Evolutionary conservation across 768 basidiomycete genomes (phyloP).

Genomic region (Lactarius deliciosus): DNA sequence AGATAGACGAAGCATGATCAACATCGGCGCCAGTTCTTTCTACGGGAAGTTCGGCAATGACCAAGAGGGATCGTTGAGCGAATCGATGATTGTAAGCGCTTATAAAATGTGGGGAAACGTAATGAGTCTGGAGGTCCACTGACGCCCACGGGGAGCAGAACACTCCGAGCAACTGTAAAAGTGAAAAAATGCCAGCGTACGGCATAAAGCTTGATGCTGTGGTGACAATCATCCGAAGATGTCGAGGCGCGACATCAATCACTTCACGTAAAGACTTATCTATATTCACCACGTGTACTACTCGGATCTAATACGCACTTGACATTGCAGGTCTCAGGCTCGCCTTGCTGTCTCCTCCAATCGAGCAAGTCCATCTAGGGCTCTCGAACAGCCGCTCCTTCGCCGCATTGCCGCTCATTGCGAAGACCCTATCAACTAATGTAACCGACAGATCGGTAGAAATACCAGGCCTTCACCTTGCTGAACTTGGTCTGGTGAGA

Average conservation of each 20-base stretch:
- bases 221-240: conserved; percentile 5
- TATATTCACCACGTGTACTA: conserved; percentile 14
- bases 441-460: conserved; percentile 27
- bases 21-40: conserved; percentile 6
- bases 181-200: background rate
- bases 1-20: conserved; percentile 18
- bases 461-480: conserved; percentile 16
- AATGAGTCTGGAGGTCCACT: conserved; percentile 3
- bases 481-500: conserved; percentile 17
- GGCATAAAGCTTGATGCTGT: conserved; percentile 11
- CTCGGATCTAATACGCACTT: conserved; percentile 1
- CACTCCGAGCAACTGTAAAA: background rate
- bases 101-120: conserved; percentile 3
- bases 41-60: conserved; percentile 12
- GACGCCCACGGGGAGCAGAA: conserved; percentile 11
- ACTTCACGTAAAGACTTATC: conserved; percentile 15
- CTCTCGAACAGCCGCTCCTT: conserved; percentile 9
- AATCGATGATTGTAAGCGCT: conserved; percentile 7
- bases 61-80: background rate
- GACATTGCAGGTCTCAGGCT: conserved; percentile 4
- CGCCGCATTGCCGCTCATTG: conserved; percentile 19
- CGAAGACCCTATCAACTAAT: conserved; percentile 6
- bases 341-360: background rate
- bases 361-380: background rate
- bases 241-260: background rate